These are phyloP conservation scores for Sophora flavescens DNA, from an alignment of 306 rosid species.

Conservation along the genomic window DNA sequence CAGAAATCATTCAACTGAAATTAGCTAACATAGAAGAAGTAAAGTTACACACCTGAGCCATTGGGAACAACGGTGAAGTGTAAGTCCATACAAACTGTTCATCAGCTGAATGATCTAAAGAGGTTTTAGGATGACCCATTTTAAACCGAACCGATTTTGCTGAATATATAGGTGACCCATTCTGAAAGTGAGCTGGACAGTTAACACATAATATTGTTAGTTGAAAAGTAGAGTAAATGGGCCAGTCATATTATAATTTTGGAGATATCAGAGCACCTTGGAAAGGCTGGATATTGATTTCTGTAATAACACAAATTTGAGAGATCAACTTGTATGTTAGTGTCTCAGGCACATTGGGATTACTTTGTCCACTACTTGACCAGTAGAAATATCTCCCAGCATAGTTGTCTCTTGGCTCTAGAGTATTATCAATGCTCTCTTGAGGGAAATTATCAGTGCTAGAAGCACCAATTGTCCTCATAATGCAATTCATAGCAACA, in stretches of 20 bases:
- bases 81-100: conserved; percentile 78
- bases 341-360: conserved; percentile 80
- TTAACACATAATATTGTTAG: conserved; percentile 42
- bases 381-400: conserved; percentile 64
- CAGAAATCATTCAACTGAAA: conserved; percentile 24
- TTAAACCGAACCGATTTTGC: conserved; percentile 78
- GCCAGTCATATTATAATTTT: conserved; percentile 39
- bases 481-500: conserved; percentile 57
- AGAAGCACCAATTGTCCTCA: conserved; percentile 71
- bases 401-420: conserved; percentile 52
- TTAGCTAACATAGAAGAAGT: conserved; percentile 35
- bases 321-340: conserved; percentile 73
- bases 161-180: conserved; percentile 77
- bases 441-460: conserved; percentile 89
- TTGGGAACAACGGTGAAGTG: conserved; percentile 80
- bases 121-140: conserved; percentile 68
- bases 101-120: conserved; percentile 48
- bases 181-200: conserved; percentile 75
- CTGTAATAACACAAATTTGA: conserved; percentile 69
- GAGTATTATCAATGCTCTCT: conserved; percentile 83
- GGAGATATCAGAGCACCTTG: conserved; percentile 57
- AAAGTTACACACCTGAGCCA: conserved; percentile 68
- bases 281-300: conserved; percentile 80
- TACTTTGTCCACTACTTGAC: conserved; percentile 89
- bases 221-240: conserved; percentile 15